A percentile compares a stretch with the other conserved stretches of the same genome.
These are phyloP conservation scores for Talaromyces wortmannii DNA, from an alignment of 495 filamentous ascomycete genomes.

Conservation along the genomic window DNA sequence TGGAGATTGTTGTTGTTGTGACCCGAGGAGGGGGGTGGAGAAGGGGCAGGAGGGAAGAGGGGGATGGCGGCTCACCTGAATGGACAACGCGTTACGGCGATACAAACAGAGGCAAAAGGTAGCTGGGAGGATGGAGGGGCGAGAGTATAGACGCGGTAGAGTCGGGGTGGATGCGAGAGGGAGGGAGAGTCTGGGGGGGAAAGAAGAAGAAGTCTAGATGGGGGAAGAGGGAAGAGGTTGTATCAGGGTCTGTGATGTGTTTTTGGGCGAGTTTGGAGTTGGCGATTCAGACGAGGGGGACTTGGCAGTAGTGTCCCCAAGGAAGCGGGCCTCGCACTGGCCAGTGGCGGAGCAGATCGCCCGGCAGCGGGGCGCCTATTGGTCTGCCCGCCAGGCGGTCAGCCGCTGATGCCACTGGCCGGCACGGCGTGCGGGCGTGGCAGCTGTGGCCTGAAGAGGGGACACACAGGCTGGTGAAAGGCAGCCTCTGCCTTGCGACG, in stretches of 20 bases:
- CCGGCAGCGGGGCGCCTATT: neutral
- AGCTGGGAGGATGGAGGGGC: neutral
- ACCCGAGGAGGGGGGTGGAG: constrained; percentile 8
- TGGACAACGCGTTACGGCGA: constrained; percentile 10
- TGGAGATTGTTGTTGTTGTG: constrained; percentile 5
- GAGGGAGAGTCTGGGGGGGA: constrained; percentile 15
- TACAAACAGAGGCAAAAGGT: constrained; percentile 11
- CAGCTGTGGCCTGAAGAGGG: no score
- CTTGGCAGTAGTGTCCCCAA: no score
- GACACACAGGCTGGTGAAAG: no score
- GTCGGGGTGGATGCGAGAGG: constrained; percentile 12
- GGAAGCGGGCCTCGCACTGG: neutral
- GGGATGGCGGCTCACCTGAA: constrained; percentile 11
- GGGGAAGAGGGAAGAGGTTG: constrained; percentile 17
- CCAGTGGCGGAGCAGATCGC: neutral
- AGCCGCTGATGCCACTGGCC: neutral
- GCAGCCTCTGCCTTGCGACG: no score
- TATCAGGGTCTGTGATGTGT: constrained; percentile 7
- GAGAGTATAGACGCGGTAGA: constrained; percentile 10
- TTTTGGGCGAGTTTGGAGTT: neutral
- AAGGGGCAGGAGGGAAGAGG: constrained; percentile 10
- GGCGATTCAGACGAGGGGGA: neutral
- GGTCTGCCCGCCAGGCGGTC: constrained; percentile 1
- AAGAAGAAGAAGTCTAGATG: constrained; percentile 4
- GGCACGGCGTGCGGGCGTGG: no score